Evolutionary conservation across 1,284 basidiomycete genomes (phyloP).

Genomic region (Chondrostereum purpureum): DNA sequence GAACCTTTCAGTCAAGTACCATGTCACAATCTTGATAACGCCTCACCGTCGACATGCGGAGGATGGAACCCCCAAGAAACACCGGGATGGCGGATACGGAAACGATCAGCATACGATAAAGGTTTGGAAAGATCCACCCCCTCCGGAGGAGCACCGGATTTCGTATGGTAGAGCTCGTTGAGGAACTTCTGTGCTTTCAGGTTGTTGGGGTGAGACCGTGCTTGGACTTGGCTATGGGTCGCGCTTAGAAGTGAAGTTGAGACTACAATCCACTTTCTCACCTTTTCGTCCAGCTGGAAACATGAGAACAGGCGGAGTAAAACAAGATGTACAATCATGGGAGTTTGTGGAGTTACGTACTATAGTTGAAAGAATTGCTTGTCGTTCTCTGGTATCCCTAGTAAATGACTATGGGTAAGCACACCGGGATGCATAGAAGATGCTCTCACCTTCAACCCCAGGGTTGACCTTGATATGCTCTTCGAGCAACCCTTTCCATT

Average conservation of each 20-base stretch:
- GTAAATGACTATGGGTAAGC: not conserved
- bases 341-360: conserved; percentile 30
- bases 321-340: not conserved
- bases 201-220: conserved; percentile 71
- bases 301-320: not conserved
- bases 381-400: conserved; percentile 49
- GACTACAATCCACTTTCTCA: not conserved
- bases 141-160: conserved; percentile 27
- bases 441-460: conserved; percentile 40
- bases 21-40: conserved; percentile 24
- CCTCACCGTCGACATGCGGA: conserved; percentile 72
- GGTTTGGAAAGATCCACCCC: conserved; percentile 61
- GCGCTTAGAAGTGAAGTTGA: not conserved
- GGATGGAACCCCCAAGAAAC: conserved; percentile 53
- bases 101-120: conserved; percentile 69
- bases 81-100: conserved; percentile 70
- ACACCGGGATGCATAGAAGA: not conserved
- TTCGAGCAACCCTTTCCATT: conserved; percentile 51
- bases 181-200: conserved; percentile 55
- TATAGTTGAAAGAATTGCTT: conserved; percentile 72
- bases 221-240: conserved; percentile 52
- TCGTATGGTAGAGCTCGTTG: conserved; percentile 54
- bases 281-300: conserved; percentile 39
- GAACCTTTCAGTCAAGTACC: conserved; percentile 62
- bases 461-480: conserved; percentile 56